A percentile compares a stretch with the other conserved stretches of the same genome.
phyloP scores from a whole-genome alignment of 139 green algal genomes.

The Chlamydomonas incerta region DNA sequence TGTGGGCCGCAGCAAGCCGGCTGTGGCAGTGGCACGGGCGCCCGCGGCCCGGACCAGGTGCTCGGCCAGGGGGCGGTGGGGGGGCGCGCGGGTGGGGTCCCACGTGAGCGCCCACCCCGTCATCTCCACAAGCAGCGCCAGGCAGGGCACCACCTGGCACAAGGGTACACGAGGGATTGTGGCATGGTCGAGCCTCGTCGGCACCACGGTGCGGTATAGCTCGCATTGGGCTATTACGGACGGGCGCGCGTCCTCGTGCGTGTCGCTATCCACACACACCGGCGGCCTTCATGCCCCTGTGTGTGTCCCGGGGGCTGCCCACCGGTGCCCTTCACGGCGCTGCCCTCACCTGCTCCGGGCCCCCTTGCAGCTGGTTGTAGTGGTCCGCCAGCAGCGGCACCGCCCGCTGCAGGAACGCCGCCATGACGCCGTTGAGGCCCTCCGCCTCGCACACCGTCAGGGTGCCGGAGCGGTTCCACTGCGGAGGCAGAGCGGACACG shows the following conservation, averaged over 20 bases:
- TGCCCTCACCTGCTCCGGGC: too few relatives aligned
- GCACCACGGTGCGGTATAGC: too few relatives aligned
- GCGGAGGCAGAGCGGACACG: neutral
- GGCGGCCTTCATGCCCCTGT: too few relatives aligned
- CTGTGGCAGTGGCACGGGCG: neutral
- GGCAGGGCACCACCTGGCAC: constrained; percentile 36
- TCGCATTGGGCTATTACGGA: too few relatives aligned
- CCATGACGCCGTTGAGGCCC: constrained; percentile 48
- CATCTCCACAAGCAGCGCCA: constrained; percentile 56
- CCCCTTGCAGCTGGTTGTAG: constrained; percentile 11
- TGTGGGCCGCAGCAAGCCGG: neutral
- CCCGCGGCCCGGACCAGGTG: constrained; percentile 6
- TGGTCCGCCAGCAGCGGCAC: constrained; percentile 38
- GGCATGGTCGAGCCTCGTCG: too few relatives aligned
- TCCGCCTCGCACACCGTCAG: constrained; percentile 47
- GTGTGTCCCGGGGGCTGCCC: too few relatives aligned
- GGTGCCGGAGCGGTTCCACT: neutral
- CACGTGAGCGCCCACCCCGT: constrained; percentile 53
- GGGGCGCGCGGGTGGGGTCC: constrained; percentile 36
- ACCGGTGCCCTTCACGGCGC: too few relatives aligned
- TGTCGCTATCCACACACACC: too few relatives aligned
- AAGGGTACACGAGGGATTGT: too few relatives aligned
- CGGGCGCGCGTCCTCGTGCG: too few relatives aligned
- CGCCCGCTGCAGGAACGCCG: constrained; percentile 43
- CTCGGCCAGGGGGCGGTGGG: neutral